A percentile compares a stretch with the other conserved stretches of the same genome.
Evolutionary conservation across 169 alveolate species (phyloP).

Genomic region (Cryptosporidium tyzzeri): DNA sequence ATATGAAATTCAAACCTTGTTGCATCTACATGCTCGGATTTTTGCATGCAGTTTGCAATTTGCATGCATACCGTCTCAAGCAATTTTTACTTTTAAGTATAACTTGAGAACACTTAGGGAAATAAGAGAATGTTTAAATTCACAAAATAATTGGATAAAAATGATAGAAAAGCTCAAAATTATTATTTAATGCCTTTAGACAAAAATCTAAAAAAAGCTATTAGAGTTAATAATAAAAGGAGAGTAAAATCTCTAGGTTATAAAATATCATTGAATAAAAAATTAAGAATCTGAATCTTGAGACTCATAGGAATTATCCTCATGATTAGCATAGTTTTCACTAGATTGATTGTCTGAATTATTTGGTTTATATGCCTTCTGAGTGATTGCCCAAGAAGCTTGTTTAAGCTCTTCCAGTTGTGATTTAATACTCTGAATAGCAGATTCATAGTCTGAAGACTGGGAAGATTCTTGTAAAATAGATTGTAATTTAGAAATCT

Average conservation of each 20-base stretch:
- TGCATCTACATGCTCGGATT: slow-evolving; percentile 29
- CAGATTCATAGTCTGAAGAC: slow-evolving; percentile 12
- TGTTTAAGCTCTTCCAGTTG: slow-evolving; percentile 36
- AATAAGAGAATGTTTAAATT: no score
- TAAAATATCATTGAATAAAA: no score
- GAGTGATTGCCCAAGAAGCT: slow-evolving; percentile 61
- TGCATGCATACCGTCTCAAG: not conserved
- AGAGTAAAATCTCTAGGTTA: not conserved
- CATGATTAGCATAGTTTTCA: not conserved
- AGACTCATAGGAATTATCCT: not conserved
- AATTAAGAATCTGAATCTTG: slow-evolving; percentile 3
- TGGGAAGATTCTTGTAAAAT: not conserved
- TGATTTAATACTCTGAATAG: slow-evolving; percentile 6
- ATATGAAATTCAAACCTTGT: slow-evolving; percentile 10
- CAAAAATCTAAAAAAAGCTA: not conserved
- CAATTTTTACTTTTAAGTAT: no score
- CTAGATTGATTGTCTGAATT: not conserved
- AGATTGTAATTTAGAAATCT: not conserved
- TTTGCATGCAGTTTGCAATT: slow-evolving; percentile 4
- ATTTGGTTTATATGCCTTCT: slow-evolving; percentile 21
- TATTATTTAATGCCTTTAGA: no score
- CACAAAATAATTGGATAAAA: no score
- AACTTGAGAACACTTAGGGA: no score
- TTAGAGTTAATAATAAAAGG: not conserved
- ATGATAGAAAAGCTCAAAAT: no score